Conservation (phyloP, 2,329 filamentous ascomycete species). For the Neofusicoccum ribis region DNA sequence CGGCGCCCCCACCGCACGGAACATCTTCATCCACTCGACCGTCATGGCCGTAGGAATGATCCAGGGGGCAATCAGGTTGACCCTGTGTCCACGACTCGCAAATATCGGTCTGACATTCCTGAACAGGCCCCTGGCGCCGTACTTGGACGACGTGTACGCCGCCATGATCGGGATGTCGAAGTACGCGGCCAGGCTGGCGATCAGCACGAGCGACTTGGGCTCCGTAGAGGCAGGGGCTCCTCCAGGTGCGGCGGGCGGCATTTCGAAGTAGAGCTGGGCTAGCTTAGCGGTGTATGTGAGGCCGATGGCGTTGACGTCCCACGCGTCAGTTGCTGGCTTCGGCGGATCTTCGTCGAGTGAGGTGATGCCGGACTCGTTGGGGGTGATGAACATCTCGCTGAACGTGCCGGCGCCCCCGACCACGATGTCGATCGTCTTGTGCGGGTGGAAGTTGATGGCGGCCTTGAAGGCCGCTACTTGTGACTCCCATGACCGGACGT, state of each 20-base stretch:
- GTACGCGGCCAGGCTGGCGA: constrained; percentile 29
- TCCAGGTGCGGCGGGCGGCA: constrained; percentile 21
- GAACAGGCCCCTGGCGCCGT: constrained; percentile 31
- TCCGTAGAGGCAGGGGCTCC: not conserved
- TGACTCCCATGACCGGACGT: constrained; percentile 32
- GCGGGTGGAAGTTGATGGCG: constrained; percentile 29
- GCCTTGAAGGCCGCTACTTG: constrained; percentile 34
- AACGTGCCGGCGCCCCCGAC: constrained; percentile 34
- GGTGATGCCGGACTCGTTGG: not conserved
- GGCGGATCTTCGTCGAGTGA: constrained; percentile 24
- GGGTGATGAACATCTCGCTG: constrained; percentile 28
- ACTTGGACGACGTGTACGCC: constrained; percentile 33
- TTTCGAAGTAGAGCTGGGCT: constrained; percentile 30
- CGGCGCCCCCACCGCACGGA: not conserved
- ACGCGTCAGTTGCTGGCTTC: constrained; percentile 24
- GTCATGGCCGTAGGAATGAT: constrained; percentile 28
- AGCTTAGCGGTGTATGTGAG: constrained; percentile 30
- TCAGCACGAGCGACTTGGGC: constrained; percentile 26
- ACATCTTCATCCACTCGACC: constrained; percentile 3
- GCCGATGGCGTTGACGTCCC: constrained; percentile 29
- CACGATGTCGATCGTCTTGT: constrained; percentile 32
- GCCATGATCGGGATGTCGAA: constrained; percentile 26
- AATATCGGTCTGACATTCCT: constrained; percentile 25
- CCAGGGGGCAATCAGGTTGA: constrained; percentile 34
- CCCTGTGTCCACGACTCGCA: constrained; percentile 15